Conservation (phyloP, 2,329 filamentous ascomycete species). For the Pezizomycotina sp. region DNA sequence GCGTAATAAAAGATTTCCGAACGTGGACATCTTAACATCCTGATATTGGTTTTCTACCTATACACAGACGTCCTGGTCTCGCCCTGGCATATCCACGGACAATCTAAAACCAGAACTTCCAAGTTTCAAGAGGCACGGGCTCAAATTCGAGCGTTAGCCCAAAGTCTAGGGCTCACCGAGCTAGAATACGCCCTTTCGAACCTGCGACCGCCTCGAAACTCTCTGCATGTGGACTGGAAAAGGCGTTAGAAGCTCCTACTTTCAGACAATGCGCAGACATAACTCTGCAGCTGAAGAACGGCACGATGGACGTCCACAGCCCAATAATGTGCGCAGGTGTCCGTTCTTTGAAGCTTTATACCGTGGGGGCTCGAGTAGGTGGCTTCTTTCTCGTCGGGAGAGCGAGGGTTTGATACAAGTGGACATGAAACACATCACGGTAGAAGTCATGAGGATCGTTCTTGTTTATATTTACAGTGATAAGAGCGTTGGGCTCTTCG, state of each 20-base stretch:
- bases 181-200: conserved; percentile 55
- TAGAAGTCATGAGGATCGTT: conserved; percentile 59
- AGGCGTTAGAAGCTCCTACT: conserved; percentile 47
- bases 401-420: conserved; percentile 43
- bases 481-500: conserved; percentile 61
- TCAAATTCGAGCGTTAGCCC: conserved; percentile 77
- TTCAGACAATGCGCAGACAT: conserved; percentile 58
- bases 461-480: conserved; percentile 73
- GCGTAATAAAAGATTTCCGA: too few relatives aligned
- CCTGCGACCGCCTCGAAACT: conserved; percentile 13
- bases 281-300: conserved; percentile 58
- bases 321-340: conserved; percentile 60
- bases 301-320: conserved; percentile 56
- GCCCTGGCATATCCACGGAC: conserved; percentile 71
- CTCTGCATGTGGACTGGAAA: conserved; percentile 43
- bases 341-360: conserved; percentile 88
- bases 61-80: conserved; percentile 70
- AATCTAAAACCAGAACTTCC: conserved; percentile 49
- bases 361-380: conserved; percentile 72
- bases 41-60: conserved; percentile 63
- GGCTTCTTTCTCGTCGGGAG: conserved; percentile 57
- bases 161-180: conserved; percentile 49
- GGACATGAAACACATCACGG: conserved; percentile 66
- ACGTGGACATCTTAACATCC: conserved; percentile 57
- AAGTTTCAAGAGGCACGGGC: conserved; percentile 62